Evolutionary conservation across 2,329 filamentous ascomycete species (phyloP).

Genomic region (Incumbomyces delicatus): DNA sequence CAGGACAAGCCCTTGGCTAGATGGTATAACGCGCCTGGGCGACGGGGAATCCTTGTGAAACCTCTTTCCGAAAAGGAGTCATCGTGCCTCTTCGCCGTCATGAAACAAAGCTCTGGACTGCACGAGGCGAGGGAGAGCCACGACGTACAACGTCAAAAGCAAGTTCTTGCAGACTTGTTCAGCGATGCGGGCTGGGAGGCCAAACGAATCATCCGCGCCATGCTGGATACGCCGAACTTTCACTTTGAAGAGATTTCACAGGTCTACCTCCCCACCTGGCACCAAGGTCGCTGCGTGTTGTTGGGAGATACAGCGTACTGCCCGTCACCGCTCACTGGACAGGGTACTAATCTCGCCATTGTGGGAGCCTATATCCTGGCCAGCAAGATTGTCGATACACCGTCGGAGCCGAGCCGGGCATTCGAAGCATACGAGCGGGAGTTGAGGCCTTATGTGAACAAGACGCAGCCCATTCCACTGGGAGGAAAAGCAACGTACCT

Average conservation of each 20-base stretch:
- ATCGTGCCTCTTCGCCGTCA: conserved; percentile 19
- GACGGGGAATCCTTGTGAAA: conserved; percentile 20
- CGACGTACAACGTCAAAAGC: conserved; percentile 9
- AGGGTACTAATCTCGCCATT: conserved; percentile 28
- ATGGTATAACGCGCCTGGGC: conserved; percentile 16
- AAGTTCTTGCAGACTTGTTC: conserved; percentile 20
- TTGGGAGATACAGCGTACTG: conserved; percentile 39
- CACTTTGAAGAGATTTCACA: conserved; percentile 34
- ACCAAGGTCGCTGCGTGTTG: conserved; percentile 34
- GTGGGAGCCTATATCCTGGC: conserved; percentile 46
- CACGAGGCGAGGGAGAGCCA: conserved; percentile 4
- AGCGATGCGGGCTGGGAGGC: conserved; percentile 30
- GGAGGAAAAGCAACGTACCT: conserved; percentile 12
- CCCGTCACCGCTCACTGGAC: conserved; percentile 26
- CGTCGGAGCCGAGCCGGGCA: conserved; percentile 1
- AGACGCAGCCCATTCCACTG: conserved; percentile 12
- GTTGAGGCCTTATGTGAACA: conserved; percentile 11
- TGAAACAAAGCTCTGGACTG: not conserved
- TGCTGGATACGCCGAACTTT: conserved; percentile 34
- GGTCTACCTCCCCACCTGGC: conserved; percentile 26
- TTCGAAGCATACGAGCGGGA: conserved; percentile 10
- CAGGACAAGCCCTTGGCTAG: conserved; percentile 14
- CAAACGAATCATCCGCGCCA: conserved; percentile 28
- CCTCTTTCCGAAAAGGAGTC: conserved; percentile 18
- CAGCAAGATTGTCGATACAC: conserved; percentile 32